Conservation (phyloP, 2,329 filamentous ascomycete species). For the Hymenoscyphus scutula region DNA sequence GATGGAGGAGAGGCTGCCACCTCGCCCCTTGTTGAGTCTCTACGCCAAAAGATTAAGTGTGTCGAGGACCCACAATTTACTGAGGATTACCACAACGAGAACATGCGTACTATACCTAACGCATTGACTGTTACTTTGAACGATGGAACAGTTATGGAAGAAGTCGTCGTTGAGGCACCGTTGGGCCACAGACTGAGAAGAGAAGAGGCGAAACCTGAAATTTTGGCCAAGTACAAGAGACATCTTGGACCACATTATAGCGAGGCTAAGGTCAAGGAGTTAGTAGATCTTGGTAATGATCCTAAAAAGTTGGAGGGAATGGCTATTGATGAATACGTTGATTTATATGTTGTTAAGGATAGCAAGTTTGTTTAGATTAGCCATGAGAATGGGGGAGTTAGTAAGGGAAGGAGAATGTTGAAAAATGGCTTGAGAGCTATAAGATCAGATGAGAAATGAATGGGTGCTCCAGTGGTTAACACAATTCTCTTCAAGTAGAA, state of each 20-base stretch:
- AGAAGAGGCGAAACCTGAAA: constrained; percentile 97
- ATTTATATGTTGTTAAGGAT: constrained; percentile 68
- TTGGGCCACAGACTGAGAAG: constrained; percentile 87
- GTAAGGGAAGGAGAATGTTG: neutral
- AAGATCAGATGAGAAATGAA: constrained; percentile 2
- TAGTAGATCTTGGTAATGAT: constrained; percentile 78
- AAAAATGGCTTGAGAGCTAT: neutral
- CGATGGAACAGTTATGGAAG: constrained; percentile 86
- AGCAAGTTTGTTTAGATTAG: constrained; percentile 53
- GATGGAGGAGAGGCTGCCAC: constrained; percentile 91
- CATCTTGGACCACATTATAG: constrained; percentile 84
- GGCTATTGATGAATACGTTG: constrained; percentile 90
- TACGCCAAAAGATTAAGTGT: constrained; percentile 91
- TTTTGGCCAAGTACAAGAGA: constrained; percentile 91
- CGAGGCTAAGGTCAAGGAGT: constrained; percentile 72
- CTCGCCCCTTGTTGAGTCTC: constrained; percentile 82
- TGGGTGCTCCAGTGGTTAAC: too few relatives aligned
- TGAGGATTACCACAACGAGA: constrained; percentile 89
- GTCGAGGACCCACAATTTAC: constrained; percentile 96
- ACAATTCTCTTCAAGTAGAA: too few relatives aligned
- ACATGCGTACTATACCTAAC: constrained; percentile 94
- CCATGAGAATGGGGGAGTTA: neutral
- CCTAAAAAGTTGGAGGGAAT: constrained; percentile 71
- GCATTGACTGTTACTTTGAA: constrained; percentile 92
- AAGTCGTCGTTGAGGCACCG: constrained; percentile 90